Base-by-base conservation (phyloP, 768 basidiomycete genomes). In the Pholiota conissans region DNA sequence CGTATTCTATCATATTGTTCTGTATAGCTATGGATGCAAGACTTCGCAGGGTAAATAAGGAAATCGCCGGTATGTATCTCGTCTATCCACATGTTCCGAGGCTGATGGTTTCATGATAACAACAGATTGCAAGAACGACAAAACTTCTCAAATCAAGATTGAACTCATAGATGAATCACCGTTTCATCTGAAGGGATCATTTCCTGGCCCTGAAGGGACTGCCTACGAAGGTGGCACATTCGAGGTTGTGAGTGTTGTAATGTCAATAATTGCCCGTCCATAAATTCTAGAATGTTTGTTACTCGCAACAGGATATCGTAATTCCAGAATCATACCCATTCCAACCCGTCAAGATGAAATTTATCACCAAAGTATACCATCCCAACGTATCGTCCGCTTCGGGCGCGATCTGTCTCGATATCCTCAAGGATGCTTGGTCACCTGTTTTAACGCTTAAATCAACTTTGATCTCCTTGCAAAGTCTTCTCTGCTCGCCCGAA, bases 281-380 rank as follows among this genome's bases (percentile, higher is more conserved):
- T 45, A 22, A 29, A 37, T 45, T 8, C 26, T 40, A 32, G 11
- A 55, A 62, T 29, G n/a, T 47, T 52, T 54, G 26, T 52, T 40
- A 48, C 42, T 22, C 22, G 22, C 39, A 52, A 62, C 65, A 93
- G 92, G 95, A 98, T 68, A 98, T 98, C 63, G 80, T 89, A 18
- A 93, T 98, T 64, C 95, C 95, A 7, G 92, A 94, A 42, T 85
- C 91, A 49, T 93, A 93, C 69, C 92, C 91, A 16, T 93, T 94
- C 71, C 90, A 94, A 69, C 94, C 96, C 0, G 89, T 95, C 53
- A 97, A 98, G 81, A 97, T 98, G 93, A 95, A 95, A 71, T 98
- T 98, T 74, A 86, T 96, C 60, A 98, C 95, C 34, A 94, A 94
- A 72, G 90, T 96, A 27, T 97, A 94, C 70, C 94, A 98, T 70